Evolutionary conservation across 495 filamentous ascomycete species (phyloP), one percentile per base, ranked within the genome.

Genomic region (Talaromyces borbonicus): DNA sequence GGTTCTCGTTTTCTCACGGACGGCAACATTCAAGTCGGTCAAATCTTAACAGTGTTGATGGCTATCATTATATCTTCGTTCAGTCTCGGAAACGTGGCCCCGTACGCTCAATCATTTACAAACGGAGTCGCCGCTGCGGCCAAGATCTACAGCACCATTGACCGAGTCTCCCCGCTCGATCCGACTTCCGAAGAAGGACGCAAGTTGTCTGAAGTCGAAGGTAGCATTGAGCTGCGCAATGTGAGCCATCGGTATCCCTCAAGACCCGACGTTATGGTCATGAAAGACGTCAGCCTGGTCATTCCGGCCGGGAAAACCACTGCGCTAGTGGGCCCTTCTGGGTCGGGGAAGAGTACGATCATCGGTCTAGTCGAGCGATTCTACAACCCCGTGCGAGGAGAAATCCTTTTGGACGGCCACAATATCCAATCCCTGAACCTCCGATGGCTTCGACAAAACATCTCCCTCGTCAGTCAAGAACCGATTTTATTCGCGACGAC

Each of bases 231-330:
- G 52, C 68, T 98, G n/a, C 72, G 80, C 52, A 68, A 85, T 49
- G 71, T 98, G 57, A 90, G 84, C 64, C 89, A 94, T 53, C 85
- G 95, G 52, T 98, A 98, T 52, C 92, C 92, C 5, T 95, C 88
- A 1, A 75, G 92, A 26, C 85, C 90, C 0, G 87, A 95, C 52
- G 90, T 95, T 18, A 77, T 79, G 9, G 80, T 97, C 18, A 88
- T 97, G 78, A 65, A 87, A 36, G 78, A 83, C 44, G 84, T 96
- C 44, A 85, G 72, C 43, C 73, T 98, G 9, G 52, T 69, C 0
- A 80, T 97, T 46, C 82, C 84, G 8, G 85, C 92, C 15, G 90
- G 90, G 14, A 89, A 94, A 63, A 85, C 81, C 23, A 87, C 86
- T 15, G 88, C 90, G 6, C 66, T 98, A 14, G 87, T 94, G 16